phyloP scores from a whole-genome alignment of 108 stramenopile species.

The Skeletonema grethae region DNA sequence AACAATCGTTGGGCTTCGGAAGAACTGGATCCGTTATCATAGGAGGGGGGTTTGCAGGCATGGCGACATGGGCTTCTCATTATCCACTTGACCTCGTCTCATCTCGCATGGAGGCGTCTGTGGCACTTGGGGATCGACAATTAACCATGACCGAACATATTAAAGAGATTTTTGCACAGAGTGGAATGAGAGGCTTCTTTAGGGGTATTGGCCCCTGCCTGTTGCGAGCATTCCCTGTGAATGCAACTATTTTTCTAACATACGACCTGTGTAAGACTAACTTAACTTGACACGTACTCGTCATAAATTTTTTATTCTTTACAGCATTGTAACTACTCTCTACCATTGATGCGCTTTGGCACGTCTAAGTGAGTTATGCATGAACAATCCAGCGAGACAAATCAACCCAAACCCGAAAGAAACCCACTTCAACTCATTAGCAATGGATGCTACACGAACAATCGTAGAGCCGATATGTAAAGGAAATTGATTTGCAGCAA shows the following conservation, averaged over 20 bases:
- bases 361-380: not conserved
- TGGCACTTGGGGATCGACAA: not conserved
- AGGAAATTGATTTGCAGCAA: constrained; percentile 17
- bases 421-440: constrained; percentile 7
- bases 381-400: constrained; percentile 2
- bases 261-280: not conserved
- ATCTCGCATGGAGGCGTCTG: not conserved
- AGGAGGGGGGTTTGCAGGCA: not conserved
- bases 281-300: not conserved
- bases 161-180: not conserved
- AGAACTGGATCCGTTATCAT: not conserved
- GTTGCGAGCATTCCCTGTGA: not conserved
- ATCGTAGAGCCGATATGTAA: not conserved
- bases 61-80: not conserved
- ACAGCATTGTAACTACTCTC: not conserved
- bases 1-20: not conserved
- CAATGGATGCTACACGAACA: constrained; percentile 5
- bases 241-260: not conserved
- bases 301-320: not conserved
- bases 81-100: not conserved
- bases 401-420: constrained; percentile 3
- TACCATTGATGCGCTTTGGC: not conserved
- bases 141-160: not conserved
- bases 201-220: not conserved
- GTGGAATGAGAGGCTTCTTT: not conserved